A percentile compares a stretch with the other conserved stretches of the same genome.
phyloP scores from a whole-genome alignment of 768 basidiomycete genomes.

The Suillus cothurnatus region DNA sequence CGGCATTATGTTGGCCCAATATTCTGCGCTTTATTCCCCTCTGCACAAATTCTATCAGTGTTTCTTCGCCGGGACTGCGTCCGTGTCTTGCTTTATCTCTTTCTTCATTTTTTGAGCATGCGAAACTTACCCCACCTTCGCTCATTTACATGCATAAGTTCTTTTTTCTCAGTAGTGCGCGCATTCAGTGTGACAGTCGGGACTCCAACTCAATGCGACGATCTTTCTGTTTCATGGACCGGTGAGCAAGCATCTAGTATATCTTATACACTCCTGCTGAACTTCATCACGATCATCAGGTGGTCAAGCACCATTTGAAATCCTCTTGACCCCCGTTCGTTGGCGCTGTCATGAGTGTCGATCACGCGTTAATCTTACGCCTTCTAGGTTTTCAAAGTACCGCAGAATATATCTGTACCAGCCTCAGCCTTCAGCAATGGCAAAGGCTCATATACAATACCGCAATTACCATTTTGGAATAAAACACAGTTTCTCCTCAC shows the following conservation, averaged over 20 bases:
- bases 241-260: conserved; percentile 42
- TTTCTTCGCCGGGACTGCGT: conserved; percentile 12
- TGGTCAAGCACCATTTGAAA: conserved; percentile 54
- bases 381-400: conserved; percentile 53
- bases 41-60: conserved; percentile 13
- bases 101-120: conserved; percentile 28
- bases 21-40: not conserved
- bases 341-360: not conserved
- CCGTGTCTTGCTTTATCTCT: conserved; percentile 12
- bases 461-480: conserved; percentile 44
- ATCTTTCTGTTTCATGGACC: conserved; percentile 61
- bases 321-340: conserved; percentile 54
- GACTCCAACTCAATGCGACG: conserved; percentile 61
- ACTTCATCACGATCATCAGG: conserved; percentile 38
- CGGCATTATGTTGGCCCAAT: conserved; percentile 3
- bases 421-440: conserved; percentile 53
- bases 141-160: conserved; percentile 22
- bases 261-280: conserved; percentile 9
- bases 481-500: conserved; percentile 50
- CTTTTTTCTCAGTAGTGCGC: conserved; percentile 21
- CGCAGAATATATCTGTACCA: conserved; percentile 57
- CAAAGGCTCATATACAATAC: conserved; percentile 50
- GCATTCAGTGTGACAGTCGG: conserved; percentile 53
- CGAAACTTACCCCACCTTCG: conserved; percentile 27
- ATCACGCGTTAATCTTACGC: conserved; percentile 11